Percentiles rank a stretch among this genome's conserved stretches.
Conservation (phyloP, 2,329 filamentous ascomycete genomes). For the Cryoendolithus antarcticus region DNA sequence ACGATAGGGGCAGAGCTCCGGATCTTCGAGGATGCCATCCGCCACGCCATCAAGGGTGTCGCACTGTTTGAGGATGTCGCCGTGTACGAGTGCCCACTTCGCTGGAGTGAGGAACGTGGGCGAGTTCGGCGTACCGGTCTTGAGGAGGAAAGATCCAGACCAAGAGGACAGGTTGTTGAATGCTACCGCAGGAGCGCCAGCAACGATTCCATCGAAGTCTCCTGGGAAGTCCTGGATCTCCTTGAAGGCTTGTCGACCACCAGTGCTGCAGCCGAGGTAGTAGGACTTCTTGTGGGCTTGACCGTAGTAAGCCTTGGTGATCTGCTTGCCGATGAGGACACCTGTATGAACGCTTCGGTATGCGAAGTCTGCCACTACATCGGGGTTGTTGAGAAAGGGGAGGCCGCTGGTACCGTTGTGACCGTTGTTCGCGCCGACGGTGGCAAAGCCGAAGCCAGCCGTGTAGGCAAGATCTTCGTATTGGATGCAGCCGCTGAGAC, state of each 20-base stretch:
- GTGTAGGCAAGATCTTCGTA: slow-evolving; percentile 29
- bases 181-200: slow-evolving; percentile 30
- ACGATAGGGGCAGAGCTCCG: slow-evolving; percentile 30
- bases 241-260: slow-evolving; percentile 35
- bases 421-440: slow-evolving; percentile 30
- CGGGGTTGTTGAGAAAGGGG: slow-evolving; percentile 34
- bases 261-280: slow-evolving; percentile 35
- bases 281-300: slow-evolving; percentile 31
- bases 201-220: slow-evolving; percentile 37
- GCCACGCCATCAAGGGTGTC: slow-evolving; percentile 33
- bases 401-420: slow-evolving; percentile 32
- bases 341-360: slow-evolving; percentile 23
- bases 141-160: slow-evolving; percentile 29
- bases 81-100: slow-evolving; percentile 29
- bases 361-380: slow-evolving; percentile 37
- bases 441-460: slow-evolving; percentile 26
- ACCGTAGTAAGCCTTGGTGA: slow-evolving; percentile 24
- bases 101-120: slow-evolving; percentile 25
- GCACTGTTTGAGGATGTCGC: slow-evolving; percentile 36
- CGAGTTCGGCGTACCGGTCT: slow-evolving; percentile 25
- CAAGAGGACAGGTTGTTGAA: slow-evolving; percentile 30
- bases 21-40: slow-evolving; percentile 35
- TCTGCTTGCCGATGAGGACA: slow-evolving; percentile 19
- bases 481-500: slow-evolving; percentile 26
- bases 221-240: slow-evolving; percentile 31